Evolutionary conservation across 495 filamentous ascomycete genomes (phyloP).

Genomic region (Pseudomonodictys pantanalensis): DNA sequence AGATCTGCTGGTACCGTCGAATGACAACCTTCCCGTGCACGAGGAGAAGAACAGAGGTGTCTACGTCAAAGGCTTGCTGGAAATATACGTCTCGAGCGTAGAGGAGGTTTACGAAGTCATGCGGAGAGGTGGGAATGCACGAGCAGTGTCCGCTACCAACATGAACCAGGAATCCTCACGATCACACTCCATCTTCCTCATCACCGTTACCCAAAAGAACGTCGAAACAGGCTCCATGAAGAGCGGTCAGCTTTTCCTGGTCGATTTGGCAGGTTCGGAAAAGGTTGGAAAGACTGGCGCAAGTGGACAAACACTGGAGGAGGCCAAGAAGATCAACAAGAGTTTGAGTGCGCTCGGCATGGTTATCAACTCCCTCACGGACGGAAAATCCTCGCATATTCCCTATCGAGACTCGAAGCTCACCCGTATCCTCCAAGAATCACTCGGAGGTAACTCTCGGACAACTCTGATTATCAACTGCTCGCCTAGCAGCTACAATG

Average conservation of each 20-base stretch:
- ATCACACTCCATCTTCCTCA: slow-evolving; percentile 97
- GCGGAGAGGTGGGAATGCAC: slow-evolving; percentile 81
- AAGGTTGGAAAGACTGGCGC: slow-evolving; percentile 99
- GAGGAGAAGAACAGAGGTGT: slow-evolving; percentile 96
- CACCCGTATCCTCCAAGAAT: slow-evolving; percentile 94
- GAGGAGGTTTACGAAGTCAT: slow-evolving; percentile 97
- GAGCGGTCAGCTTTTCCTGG: slow-evolving; percentile 92
- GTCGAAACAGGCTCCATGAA: slow-evolving; percentile 94
- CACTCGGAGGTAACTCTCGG: slow-evolving; percentile 91
- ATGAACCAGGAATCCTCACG: slow-evolving; percentile 99
- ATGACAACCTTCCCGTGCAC: slow-evolving; percentile 95
- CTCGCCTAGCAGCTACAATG: slow-evolving; percentile 97
- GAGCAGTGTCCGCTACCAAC: slow-evolving; percentile 96
- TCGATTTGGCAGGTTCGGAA: slow-evolving; percentile 96
- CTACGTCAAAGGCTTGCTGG: slow-evolving; percentile 92
- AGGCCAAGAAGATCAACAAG: slow-evolving; percentile 99
- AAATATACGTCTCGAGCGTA: slow-evolving; percentile 94
- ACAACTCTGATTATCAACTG: slow-evolving; percentile 98
- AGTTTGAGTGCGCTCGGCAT: slow-evolving; percentile 95
- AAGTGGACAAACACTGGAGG: slow-evolving; percentile 94
- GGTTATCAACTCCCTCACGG: slow-evolving; percentile 97
- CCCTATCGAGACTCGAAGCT: slow-evolving; percentile 98
- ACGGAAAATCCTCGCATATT: slow-evolving; percentile 96
- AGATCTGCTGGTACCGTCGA: slow-evolving; percentile 84
- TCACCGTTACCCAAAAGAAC: slow-evolving; percentile 97